Percentiles rank a stretch among this genome's conserved stretches.
Conservation (phyloP, 2,329 filamentous ascomycete genomes). For the Hypocreales sp. region DNA sequence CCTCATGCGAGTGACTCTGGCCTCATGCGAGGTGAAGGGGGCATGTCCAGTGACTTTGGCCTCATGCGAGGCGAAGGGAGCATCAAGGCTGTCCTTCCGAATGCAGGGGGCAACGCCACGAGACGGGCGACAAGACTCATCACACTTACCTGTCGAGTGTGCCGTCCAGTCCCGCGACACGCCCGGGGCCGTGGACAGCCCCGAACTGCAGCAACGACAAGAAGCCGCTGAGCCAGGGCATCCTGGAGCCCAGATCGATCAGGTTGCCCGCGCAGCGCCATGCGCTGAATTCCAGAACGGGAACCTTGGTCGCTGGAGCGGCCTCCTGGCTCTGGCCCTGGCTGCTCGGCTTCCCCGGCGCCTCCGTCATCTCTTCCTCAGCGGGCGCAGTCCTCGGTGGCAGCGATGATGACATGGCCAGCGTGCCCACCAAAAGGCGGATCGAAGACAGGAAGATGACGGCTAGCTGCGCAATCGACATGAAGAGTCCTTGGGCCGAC, state of each 20-base stretch:
- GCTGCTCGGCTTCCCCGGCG: no score
- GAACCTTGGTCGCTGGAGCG: conserved; percentile 26
- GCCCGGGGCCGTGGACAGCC: conserved; percentile 58
- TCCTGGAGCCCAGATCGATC: conserved; percentile 59
- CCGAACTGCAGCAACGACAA: conserved; percentile 64
- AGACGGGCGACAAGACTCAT: conserved; percentile 5
- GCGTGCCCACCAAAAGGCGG: conserved; percentile 47
- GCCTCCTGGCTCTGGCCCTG: conserved; percentile 2
- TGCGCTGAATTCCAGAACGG: conserved; percentile 61
- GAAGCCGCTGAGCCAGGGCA: conserved; percentile 78
- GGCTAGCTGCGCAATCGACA: conserved; percentile 37
- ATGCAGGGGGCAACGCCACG: no score
- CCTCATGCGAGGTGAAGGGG: conserved; percentile 21
- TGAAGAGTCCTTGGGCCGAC: conserved; percentile 34
- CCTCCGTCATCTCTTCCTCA: no score
- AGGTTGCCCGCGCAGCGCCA: conserved; percentile 62
- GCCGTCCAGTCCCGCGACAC: conserved; percentile 58
- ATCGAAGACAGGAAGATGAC: conserved; percentile 43
- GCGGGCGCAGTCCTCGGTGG: conserved; percentile 36
- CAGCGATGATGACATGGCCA: conserved; percentile 53
- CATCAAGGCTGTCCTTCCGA: no score
- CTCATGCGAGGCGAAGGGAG: conserved; percentile 22
- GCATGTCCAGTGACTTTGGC: conserved; percentile 27
- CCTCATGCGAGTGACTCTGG: conserved; percentile 27
- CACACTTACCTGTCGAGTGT: conserved; percentile 74